Evolutionary conservation across 176 grass and related monocot genomes (phyloP), one percentile per base, ranked within the genome.

Genomic region (Eragrostis curvula): DNA sequence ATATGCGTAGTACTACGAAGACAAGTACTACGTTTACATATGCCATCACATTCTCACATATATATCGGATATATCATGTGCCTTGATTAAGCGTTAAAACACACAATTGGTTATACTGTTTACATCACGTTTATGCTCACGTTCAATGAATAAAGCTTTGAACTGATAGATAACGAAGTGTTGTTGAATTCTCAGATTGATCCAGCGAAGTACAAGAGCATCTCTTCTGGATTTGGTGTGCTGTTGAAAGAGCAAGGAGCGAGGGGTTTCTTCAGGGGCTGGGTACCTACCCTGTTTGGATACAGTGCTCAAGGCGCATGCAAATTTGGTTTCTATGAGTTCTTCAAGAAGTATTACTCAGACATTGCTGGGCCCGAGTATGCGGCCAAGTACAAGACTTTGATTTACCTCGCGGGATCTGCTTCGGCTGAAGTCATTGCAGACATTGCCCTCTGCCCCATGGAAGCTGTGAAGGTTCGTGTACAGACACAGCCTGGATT

Each of bases 401-500:
- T 97, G 66, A 91, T 97, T 48, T 93, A 97, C 74, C 81, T 97
- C 39, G 88, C 84, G 12, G 88, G 94, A 1, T 93, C 91, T 28
- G 91, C 91, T 79, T 97, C 94, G 0, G 88, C 94, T 76, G 94
- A 97, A 70, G 73, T 91, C 0, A 91, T 97, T 80, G 91, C 91
- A 75, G 91, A 91, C 81, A 9, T 91, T 74, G 86, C 91, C 18
- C 94, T 97, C 55, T 97, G 94, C 79, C 88, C 94, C 25, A 91
- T 97, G 88, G 94, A 97, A 70, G 94, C 94, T 50, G 81, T 97
- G 15, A 97, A 93, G 81, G 93, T 93, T 1, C 64, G 93, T 68
- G 90, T 96, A 70, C 88, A 96, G 60, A 96, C 93, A 40, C 91
- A 91, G 32, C 88, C 84, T 52, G 91, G 91, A 6, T 97, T 97